Evolutionary conservation across 441 rosid genomes (phyloP), one percentile per base, ranked within the genome.

Genomic region (Syzygium malaccense): DNA sequence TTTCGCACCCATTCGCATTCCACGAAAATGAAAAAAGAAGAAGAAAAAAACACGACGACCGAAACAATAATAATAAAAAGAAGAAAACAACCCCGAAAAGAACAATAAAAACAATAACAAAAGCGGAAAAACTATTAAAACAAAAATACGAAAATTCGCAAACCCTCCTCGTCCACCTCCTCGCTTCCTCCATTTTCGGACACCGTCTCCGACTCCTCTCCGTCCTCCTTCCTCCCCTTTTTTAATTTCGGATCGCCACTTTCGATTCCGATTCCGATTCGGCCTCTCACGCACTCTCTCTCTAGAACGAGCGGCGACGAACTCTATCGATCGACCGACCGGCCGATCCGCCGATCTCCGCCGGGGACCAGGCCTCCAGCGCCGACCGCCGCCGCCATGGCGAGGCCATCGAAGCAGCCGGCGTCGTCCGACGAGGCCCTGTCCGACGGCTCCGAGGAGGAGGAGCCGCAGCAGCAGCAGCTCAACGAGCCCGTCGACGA

Each of bases 401-500:
- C 96, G 88, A 92, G 88, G 91, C 90, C 94, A 87, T 93, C 97
- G 88, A 95, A 91, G 93, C 93, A 86, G 15, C 94, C 88, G 86
- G 88, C 88, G 33, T 96, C 97, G 41, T 96, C 98, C 87, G 97
- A 95, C 55, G 99, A 98, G 12, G 93, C 90, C 54, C 71, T 91
- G 37, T 95, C 98, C 54, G 91, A 93, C 86, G 94, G 91, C 41
- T 93, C 95, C 66, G 88, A 88, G 90, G 93, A 96, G n/a, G 96
- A 96, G 28, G 96, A 93, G 88, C 95, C 94, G 89, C 48, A 45
- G 45, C 95, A 94, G 89, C 97, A 94, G 92, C 95, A 90, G 55
- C 88, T 93, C 85, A 90, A 96, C 92, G 94, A 95, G 68, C 98
- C 94, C 92, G 91, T 93, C 92, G 92, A 93, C 91, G 94, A 51